Conservation (phyloP, 1,139 yeast genomes). For the Sugiyamaella grinbergsii region DNA sequence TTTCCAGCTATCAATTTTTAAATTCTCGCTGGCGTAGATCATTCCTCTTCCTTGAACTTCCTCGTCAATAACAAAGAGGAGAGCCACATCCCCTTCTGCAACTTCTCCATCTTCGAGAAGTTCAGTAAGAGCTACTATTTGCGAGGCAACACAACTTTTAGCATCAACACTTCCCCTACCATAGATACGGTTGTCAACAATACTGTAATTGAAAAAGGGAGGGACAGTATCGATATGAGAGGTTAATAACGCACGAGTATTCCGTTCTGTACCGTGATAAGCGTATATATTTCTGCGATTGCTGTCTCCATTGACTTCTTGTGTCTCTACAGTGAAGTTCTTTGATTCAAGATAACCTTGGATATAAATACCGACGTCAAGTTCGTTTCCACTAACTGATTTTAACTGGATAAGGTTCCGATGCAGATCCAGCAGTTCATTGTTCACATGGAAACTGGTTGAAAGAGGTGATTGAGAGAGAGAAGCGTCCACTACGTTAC, state of each 20-base stretch:
- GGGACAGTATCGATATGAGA: constrained; percentile 77
- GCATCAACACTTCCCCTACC: constrained; percentile 75
- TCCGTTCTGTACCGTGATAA: constrained; percentile 50
- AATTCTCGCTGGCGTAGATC: constrained; percentile 46
- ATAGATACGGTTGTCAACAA: constrained; percentile 53
- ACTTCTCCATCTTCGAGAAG: constrained; percentile 47
- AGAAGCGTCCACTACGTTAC: not conserved
- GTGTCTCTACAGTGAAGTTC: constrained; percentile 57
- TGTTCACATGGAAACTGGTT: constrained; percentile 3
- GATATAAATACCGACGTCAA: constrained; percentile 43
- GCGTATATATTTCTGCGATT: constrained; percentile 60
- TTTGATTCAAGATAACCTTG: constrained; percentile 44
- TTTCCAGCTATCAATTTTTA: constrained; percentile 55
- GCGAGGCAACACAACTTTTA: constrained; percentile 67
- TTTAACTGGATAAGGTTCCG: constrained; percentile 44
- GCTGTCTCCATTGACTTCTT: constrained; percentile 42
- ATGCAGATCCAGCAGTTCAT: constrained; percentile 39
- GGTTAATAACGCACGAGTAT: constrained; percentile 57
- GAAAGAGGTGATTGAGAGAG: constrained; percentile 1
- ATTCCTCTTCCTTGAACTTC: constrained; percentile 67
- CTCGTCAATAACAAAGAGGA: constrained; percentile 69
- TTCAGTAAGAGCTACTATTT: constrained; percentile 55
- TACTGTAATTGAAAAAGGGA: constrained; percentile 57
- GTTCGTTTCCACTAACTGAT: constrained; percentile 43
- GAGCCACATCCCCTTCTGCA: constrained; percentile 56